A percentile compares a stretch with the other conserved stretches of the same genome.
phyloP scores from a whole-genome alignment of 2,329 filamentous ascomycete genomes.

The Cladosporium halotolerans region DNA sequence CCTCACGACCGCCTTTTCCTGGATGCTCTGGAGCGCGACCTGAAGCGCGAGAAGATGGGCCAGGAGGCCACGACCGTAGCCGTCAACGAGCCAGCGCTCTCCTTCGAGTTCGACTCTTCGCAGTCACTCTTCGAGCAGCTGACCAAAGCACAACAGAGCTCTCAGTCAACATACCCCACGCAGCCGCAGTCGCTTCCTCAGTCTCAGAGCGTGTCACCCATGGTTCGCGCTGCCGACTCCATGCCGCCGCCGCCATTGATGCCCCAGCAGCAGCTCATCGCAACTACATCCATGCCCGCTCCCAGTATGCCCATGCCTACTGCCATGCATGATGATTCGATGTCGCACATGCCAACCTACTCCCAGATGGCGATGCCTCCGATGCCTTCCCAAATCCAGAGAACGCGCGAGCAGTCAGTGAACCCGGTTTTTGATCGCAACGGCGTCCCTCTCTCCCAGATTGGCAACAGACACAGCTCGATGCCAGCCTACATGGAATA shows the following conservation, averaged over 20 bases:
- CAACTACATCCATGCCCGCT: conserved; percentile 23
- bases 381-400: conserved; percentile 67
- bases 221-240: conserved; percentile 82
- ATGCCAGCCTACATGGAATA: conserved; percentile 99
- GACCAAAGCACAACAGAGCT: conserved; percentile 98
- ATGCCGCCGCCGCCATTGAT: conserved; percentile 92
- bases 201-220: conserved; percentile 78
- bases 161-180: conserved; percentile 77
- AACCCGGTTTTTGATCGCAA: conserved; percentile 77
- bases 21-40: conserved; percentile 89
- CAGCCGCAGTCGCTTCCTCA: conserved; percentile 43
- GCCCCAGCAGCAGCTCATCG: conserved; percentile 47
- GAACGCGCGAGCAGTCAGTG: conserved; percentile 78
- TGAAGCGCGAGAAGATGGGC: conserved; percentile 99
- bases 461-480: conserved; percentile 91
- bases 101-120: conserved; percentile 98
- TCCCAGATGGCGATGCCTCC: conserved; percentile 65
- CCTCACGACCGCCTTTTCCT: conserved; percentile 96
- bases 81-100: conserved; percentile 92
- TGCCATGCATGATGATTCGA: conserved; percentile 53
- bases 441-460: conserved; percentile 73
- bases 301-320: conserved; percentile 30
- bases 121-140: conserved; percentile 99
- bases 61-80: conserved; percentile 96
- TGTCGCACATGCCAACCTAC: conserved; percentile 63